These are phyloP conservation scores for Penicillium robsamsonii DNA, from an alignment of 495 filamentous ascomycete species.

Conservation along the genomic window DNA sequence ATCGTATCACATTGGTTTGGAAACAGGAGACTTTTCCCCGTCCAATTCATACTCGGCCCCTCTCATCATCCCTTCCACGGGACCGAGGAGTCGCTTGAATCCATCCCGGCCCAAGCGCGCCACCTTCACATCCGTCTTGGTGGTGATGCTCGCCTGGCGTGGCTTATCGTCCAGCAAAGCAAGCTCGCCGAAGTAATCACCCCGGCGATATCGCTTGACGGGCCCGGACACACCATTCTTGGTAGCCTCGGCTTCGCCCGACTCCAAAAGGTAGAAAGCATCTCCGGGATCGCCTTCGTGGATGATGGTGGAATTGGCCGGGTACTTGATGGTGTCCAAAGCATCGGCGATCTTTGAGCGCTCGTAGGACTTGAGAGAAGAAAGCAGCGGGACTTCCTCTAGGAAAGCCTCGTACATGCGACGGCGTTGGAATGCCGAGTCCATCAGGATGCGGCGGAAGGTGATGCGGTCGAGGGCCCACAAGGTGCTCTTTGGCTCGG, in stretches of 20 bases:
- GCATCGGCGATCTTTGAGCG: conserved; percentile 96
- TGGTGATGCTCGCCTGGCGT: conserved; percentile 85
- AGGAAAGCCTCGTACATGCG: conserved; percentile 97
- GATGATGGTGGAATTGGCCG: conserved; percentile 80
- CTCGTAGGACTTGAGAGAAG: conserved; percentile 82
- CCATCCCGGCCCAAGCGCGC: conserved; percentile 89
- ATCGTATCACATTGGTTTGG: conserved; percentile 28
- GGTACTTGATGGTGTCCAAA: conserved; percentile 83
- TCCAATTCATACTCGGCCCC: conserved; percentile 61
- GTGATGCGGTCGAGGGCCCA: conserved; percentile 96
- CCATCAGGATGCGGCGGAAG: conserved; percentile 97
- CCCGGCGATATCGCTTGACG: conserved; percentile 79
- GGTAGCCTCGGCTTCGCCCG: conserved; percentile 81
- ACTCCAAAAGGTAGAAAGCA: conserved; percentile 88
- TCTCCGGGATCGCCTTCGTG: conserved; percentile 87
- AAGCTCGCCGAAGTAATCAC: conserved; percentile 96
- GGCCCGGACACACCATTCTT: conserved; percentile 62
- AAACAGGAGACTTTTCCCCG: conserved; percentile 27
- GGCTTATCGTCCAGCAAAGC: conserved; percentile 91
- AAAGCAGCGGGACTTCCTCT: conserved; percentile 91
- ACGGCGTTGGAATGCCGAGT: conserved; percentile 91
- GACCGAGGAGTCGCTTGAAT: conserved; percentile 89
- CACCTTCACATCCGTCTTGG: conserved; percentile 81
- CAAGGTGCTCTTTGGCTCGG: conserved; percentile 72
- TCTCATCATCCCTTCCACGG: conserved; percentile 93